phyloP scores from a whole-genome alignment of 2,329 filamentous ascomycete species.

The Beauveria bassiana region DNA sequence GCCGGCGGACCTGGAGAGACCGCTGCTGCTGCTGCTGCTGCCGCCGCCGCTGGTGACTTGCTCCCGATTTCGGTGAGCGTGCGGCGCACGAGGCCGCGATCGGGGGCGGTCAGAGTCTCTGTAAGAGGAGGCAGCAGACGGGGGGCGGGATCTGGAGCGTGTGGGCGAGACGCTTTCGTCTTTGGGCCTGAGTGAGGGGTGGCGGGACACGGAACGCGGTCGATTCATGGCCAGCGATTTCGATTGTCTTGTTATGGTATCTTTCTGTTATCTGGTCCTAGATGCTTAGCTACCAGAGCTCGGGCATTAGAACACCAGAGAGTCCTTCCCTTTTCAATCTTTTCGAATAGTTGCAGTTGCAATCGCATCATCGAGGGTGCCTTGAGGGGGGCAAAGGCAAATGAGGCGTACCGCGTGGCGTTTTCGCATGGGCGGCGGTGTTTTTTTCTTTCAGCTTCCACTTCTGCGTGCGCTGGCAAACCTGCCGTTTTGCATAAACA shows the following conservation, averaged over 20 bases:
- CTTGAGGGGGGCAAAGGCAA: neutral
- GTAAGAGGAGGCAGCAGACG: neutral
- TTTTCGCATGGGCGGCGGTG: neutral
- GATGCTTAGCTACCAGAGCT: neutral
- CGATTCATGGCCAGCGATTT: constrained; percentile 3
- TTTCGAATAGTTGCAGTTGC: neutral
- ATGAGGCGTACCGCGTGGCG: constrained; percentile 8
- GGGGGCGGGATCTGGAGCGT: neutral
- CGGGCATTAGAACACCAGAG: neutral
- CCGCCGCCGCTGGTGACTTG: neutral
- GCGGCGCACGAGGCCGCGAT: neutral
- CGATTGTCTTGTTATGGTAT: neutral
- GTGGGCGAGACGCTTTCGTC: constrained; percentile 5
- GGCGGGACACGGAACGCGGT: constrained; percentile 10
- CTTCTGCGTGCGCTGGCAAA: neutral
- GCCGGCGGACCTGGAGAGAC: constrained; percentile 19
- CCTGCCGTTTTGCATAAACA: neutral
- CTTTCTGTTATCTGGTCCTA: neutral
- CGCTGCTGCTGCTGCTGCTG: neutral
- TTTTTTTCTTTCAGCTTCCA: neutral
- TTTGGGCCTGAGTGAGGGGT: neutral
- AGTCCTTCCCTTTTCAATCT: neutral
- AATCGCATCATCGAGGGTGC: neutral
- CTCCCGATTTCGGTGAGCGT: neutral
- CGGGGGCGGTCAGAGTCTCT: neutral